Conservation (phyloP, 306 rosid genomes). For the Arachis stenosperma region DNA sequence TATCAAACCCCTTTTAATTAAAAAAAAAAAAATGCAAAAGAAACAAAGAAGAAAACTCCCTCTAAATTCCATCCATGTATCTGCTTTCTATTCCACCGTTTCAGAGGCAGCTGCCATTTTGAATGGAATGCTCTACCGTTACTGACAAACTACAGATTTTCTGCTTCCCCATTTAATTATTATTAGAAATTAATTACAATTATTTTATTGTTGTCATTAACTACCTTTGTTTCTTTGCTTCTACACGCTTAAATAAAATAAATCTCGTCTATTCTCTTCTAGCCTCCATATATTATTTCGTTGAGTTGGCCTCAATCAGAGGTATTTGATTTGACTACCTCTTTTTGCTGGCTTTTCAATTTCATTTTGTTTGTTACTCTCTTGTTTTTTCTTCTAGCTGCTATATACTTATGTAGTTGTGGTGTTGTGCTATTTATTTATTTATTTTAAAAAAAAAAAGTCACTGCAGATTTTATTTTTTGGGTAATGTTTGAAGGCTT, state of each 20-base stretch:
- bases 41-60: conserved; percentile 47
- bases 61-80: conserved; percentile 33
- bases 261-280: conserved; percentile 40
- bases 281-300: conserved; percentile 34
- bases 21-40: conserved; percentile 41
- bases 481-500: neutral
- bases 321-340: conserved; percentile 52
- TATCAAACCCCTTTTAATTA: no score
- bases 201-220: conserved; percentile 36
- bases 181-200: neutral
- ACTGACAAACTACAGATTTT: conserved; percentile 58
- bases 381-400: neutral
- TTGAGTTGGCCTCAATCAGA: conserved; percentile 47
- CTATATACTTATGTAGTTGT: conserved; percentile 11
- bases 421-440: neutral
- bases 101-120: conserved; percentile 16
- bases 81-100: conserved; percentile 27
- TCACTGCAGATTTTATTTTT: neutral
- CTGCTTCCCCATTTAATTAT: conserved; percentile 36
- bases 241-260: conserved; percentile 32
- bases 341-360: neutral
- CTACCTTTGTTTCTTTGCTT: conserved; percentile 24
- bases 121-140: conserved; percentile 40
- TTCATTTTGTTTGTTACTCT: neutral
- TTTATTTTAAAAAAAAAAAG: neutral